phyloP scores from a whole-genome alignment of 805 yeast genomes.

The Debaryomyces maramus region DNA sequence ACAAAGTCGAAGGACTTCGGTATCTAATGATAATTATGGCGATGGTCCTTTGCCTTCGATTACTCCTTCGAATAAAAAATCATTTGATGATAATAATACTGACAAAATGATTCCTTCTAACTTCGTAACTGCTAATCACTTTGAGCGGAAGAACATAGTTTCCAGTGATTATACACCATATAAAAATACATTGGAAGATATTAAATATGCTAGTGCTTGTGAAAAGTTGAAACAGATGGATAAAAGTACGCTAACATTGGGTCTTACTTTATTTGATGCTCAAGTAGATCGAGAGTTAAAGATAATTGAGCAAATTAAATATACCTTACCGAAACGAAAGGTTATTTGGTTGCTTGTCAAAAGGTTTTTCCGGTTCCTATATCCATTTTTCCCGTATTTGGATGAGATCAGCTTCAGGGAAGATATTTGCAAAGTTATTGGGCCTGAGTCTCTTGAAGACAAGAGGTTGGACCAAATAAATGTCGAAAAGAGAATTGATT shows the following conservation, averaged over 20 bases:
- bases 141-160: constrained; percentile 17
- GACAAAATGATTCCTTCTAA: no score
- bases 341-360: constrained; percentile 55
- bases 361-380: constrained; percentile 56
- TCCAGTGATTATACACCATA: constrained; percentile 10
- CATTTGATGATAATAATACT: no score
- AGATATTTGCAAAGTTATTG: constrained; percentile 44
- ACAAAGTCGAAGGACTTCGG: no score
- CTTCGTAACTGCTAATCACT: constrained; percentile 6
- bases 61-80: no score
- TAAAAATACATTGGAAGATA: neutral
- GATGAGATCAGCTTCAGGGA: constrained; percentile 53
- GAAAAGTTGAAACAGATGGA: neutral
- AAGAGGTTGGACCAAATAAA: constrained; percentile 17
- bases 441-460: constrained; percentile 26
- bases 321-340: constrained; percentile 49
- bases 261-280: constrained; percentile 12
- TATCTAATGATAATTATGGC: no score
- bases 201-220: neutral
- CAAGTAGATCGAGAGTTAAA: constrained; percentile 25
- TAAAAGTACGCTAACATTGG: constrained; percentile 5
- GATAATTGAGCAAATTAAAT: constrained; percentile 30
- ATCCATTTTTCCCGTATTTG: constrained; percentile 61
- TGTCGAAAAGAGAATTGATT: constrained; percentile 31
- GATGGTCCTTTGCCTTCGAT: no score